These are phyloP conservation scores for Leccinum rimulosum DNA, from an alignment of 768 basidiomycete genomes.

Conservation along the genomic window DNA sequence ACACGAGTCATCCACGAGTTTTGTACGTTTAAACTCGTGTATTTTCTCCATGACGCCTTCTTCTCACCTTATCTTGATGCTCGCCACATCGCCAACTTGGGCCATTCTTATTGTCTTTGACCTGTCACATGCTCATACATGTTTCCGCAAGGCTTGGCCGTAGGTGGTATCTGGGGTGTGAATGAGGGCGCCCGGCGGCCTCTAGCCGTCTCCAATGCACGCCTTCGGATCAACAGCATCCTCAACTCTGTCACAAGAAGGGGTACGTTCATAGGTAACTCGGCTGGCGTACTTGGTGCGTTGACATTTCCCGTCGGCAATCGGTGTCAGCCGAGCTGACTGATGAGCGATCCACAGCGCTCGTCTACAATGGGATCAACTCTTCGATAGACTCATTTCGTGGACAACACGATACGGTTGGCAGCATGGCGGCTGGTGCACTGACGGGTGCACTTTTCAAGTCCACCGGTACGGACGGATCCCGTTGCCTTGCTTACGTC, in stretches of 20 bases:
- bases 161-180: constrained; percentile 95
- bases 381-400: constrained; percentile 86
- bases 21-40: constrained; percentile 47
- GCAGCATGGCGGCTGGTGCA: constrained; percentile 90
- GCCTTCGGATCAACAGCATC: constrained; percentile 94
- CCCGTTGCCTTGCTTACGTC: constrained; percentile 32
- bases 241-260: constrained; percentile 95
- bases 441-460: constrained; percentile 90
- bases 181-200: constrained; percentile 90
- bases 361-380: constrained; percentile 96
- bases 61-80: constrained; percentile 69
- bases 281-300: constrained; percentile 94
- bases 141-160: constrained; percentile 77
- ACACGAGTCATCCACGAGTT: constrained; percentile 44
- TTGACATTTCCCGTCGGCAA: constrained; percentile 36
- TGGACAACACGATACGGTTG: constrained; percentile 87
- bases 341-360: constrained; percentile 53
- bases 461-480: constrained; percentile 74
- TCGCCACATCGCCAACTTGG: constrained; percentile 54
- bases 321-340: constrained; percentile 32
- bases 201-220: constrained; percentile 78
- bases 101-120: constrained; percentile 74
- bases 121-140: constrained; percentile 73
- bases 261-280: constrained; percentile 98
- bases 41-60: constrained; percentile 42